Conservation (phyloP, 2,329 filamentous ascomycete genomes). For the Volutella citrinella region DNA sequence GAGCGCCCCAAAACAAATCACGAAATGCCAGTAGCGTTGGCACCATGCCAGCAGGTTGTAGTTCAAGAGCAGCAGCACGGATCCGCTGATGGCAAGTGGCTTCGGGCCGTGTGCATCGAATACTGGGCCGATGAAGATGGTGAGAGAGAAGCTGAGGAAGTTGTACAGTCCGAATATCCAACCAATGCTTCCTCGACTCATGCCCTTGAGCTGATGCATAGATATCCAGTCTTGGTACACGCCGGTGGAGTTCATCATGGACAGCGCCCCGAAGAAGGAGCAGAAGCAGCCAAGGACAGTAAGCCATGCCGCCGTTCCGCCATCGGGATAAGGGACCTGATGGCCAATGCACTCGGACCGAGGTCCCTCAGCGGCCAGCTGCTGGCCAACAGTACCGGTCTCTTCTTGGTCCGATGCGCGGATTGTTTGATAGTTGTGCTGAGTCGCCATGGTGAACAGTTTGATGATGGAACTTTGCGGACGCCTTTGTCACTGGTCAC, state of each 20-base stretch:
- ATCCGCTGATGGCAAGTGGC: not conserved
- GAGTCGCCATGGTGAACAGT: too few relatives aligned
- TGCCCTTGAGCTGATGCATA: conserved; percentile 54
- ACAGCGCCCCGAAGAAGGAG: conserved; percentile 58
- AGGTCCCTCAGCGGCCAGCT: too few relatives aligned
- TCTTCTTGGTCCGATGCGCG: too few relatives aligned
- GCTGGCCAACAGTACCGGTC: too few relatives aligned
- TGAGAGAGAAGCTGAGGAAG: conserved; percentile 65
- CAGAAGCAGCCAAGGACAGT: conserved; percentile 67
- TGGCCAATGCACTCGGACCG: too few relatives aligned
- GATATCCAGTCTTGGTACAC: conserved; percentile 62
- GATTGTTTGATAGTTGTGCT: too few relatives aligned
- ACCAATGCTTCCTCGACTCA: conserved; percentile 56
- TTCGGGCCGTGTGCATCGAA: conserved; percentile 46
- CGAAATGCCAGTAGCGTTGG: not conserved
- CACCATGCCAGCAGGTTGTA: conserved; percentile 1
- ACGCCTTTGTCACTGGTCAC: too few relatives aligned
- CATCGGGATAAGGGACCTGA: conserved; percentile 62
- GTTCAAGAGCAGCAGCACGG: not conserved
- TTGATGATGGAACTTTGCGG: too few relatives aligned
- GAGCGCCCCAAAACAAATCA: conserved; percentile 4
- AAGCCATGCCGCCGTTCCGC: conserved; percentile 60
- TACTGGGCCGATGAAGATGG: conserved; percentile 64
- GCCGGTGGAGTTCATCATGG: conserved; percentile 61
- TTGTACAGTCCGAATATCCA: conserved; percentile 70